A percentile compares a stretch with the other conserved stretches of the same genome.
Evolutionary conservation across 1,284 basidiomycete genomes (phyloP).

Genomic region (Austroboletus olivaceoglutinosus): DNA sequence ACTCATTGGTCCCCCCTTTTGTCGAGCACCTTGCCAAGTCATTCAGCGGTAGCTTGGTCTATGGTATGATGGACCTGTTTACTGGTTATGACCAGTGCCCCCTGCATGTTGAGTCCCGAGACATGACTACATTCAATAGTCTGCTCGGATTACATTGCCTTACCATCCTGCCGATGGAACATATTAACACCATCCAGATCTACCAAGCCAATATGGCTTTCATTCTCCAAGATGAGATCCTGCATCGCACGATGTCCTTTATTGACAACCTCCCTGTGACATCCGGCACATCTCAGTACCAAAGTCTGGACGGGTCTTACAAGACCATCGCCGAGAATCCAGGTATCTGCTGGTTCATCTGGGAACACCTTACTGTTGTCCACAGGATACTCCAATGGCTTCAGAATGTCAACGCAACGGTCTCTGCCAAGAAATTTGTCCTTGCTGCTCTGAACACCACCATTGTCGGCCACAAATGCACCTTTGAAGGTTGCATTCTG

Average conservation of each 20-base stretch:
- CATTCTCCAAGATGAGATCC: too few relatives aligned
- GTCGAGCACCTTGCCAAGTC: too few relatives aligned
- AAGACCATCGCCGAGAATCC: not conserved
- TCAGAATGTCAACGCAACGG: too few relatives aligned
- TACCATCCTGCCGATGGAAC: too few relatives aligned
- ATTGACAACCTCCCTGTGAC: not conserved
- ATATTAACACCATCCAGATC: too few relatives aligned
- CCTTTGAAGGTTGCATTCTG: slow-evolving; percentile 20
- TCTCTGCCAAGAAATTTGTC: too few relatives aligned
- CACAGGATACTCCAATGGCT: too few relatives aligned
- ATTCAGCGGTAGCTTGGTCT: slow-evolving; percentile 13
- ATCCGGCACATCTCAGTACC: too few relatives aligned
- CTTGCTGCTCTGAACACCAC: slow-evolving; percentile 8
- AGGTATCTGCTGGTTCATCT: slow-evolving; percentile 23
- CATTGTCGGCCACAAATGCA: slow-evolving; percentile 30
- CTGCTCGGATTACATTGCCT: slow-evolving; percentile 3
- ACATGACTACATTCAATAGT: too few relatives aligned
- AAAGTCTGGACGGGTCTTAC: too few relatives aligned
- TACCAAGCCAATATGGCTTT: too few relatives aligned
- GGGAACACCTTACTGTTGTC: slow-evolving; percentile 16
- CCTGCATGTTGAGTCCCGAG: too few relatives aligned
- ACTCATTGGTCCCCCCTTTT: slow-evolving; percentile 5
- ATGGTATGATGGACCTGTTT: slow-evolving; percentile 15
- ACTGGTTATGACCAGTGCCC: slow-evolving; percentile 11
- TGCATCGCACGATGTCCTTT: not conserved